Conservation (phyloP, 1,139 yeast genomes). For the Yamadazyma epiphylla region DNA sequence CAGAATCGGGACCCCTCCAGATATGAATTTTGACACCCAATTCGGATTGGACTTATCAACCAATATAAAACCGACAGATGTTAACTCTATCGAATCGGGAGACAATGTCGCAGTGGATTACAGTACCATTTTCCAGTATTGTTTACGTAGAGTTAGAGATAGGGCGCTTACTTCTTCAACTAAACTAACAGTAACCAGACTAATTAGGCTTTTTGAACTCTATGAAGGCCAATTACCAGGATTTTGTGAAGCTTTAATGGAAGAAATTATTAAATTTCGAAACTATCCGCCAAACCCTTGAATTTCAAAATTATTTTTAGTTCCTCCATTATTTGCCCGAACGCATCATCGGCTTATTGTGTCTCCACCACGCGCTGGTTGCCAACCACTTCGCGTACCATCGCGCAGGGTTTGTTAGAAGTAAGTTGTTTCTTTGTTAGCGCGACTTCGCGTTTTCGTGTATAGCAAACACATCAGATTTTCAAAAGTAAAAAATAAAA, state of each 20-base stretch:
- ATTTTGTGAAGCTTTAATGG: constrained; percentile 58
- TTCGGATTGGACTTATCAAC: too few species aligned
- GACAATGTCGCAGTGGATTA: too few species aligned
- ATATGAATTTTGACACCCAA: not conserved
- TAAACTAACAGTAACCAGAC: constrained; percentile 34
- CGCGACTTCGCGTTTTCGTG: constrained; percentile 3
- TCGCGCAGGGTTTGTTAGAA: too few species aligned
- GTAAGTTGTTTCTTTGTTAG: not conserved
- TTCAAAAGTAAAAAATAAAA: constrained; percentile 3
- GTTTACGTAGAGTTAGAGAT: constrained; percentile 35
- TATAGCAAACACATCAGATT: too few species aligned
- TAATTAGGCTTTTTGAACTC: constrained; percentile 33
- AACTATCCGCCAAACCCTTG: too few species aligned
- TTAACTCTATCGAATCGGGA: not conserved
- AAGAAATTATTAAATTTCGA: constrained; percentile 38
- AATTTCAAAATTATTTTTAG: too few species aligned
- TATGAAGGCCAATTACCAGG: constrained; percentile 60
- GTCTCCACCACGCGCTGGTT: too few species aligned
- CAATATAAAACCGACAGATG: too few species aligned
- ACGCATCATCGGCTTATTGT: too few species aligned
- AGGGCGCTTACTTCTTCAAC: constrained; percentile 51
- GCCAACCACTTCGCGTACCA: too few species aligned
- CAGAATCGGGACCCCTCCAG: too few species aligned
- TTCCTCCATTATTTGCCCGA: too few species aligned
- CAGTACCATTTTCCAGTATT: constrained; percentile 17